phyloP scores from a whole-genome alignment of 1,284 basidiomycete species.

The Sutorius eximius region DNA sequence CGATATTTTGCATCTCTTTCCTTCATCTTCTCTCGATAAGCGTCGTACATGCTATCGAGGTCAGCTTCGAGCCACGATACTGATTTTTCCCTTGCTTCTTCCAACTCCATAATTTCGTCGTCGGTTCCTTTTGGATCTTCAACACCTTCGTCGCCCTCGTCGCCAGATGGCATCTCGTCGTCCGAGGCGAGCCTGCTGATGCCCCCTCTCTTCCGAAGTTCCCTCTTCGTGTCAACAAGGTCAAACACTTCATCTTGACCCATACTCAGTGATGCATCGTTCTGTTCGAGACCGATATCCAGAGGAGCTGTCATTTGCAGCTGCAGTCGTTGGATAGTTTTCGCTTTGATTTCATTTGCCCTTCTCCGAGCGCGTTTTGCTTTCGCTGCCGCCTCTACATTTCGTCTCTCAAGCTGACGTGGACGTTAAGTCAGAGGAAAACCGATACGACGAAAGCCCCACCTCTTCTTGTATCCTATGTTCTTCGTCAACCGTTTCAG shows the following conservation, averaged over 20 bases:
- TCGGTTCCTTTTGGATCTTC: slow-evolving; percentile 45
- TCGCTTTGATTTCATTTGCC: slow-evolving; percentile 87
- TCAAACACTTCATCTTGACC: slow-evolving; percentile 89
- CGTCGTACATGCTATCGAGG: slow-evolving; percentile 87
- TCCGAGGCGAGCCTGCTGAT: slow-evolving; percentile 50
- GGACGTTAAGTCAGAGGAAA: slow-evolving; percentile 3
- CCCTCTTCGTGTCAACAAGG: slow-evolving; percentile 60
- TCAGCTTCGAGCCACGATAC: slow-evolving; percentile 76
- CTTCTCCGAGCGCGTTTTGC: slow-evolving; percentile 83
- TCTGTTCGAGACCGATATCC: slow-evolving; percentile 91
- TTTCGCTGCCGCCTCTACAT: slow-evolving; percentile 73
- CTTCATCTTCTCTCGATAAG: slow-evolving; percentile 79
- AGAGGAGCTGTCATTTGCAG: slow-evolving; percentile 96
- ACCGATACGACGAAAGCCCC: slow-evolving; percentile 3
- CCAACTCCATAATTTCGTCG: slow-evolving; percentile 58
- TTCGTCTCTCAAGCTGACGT: slow-evolving; percentile 77
- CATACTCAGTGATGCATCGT: slow-evolving; percentile 64
- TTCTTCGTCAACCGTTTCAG: slow-evolving; percentile 82
- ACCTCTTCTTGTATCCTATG: slow-evolving; percentile 88
- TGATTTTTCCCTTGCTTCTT: slow-evolving; percentile 71
- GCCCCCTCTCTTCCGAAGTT: slow-evolving; percentile 45
- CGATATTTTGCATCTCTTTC: slow-evolving; percentile 91
- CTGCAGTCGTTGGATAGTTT: slow-evolving; percentile 93
- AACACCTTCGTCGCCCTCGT: slow-evolving; percentile 35
- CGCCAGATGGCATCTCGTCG: slow-evolving; percentile 44